Evolutionary conservation across 352 stramenopile species (phyloP).

Genomic region (Globisporangium cystogenes): DNA sequence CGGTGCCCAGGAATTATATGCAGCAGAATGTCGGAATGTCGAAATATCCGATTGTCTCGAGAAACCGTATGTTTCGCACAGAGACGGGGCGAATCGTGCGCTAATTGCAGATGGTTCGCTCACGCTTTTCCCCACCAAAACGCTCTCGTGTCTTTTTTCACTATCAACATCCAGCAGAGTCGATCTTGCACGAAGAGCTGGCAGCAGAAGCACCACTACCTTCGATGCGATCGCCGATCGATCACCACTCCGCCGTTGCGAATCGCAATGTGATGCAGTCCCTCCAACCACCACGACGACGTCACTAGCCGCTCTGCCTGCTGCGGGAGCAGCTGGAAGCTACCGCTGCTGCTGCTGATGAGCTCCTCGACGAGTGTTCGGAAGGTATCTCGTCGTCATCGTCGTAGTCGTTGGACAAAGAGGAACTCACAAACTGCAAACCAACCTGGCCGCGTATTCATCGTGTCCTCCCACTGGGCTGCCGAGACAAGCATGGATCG

Average conservation of each 20-base stretch:
- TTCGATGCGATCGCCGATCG: too few relatives aligned
- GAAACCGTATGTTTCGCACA: neutral
- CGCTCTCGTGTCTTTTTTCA: neutral
- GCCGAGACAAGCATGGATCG: too few relatives aligned
- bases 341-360: neutral
- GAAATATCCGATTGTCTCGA: neutral
- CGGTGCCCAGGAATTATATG: too few relatives aligned
- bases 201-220: too few relatives aligned
- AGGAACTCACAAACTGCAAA: too few relatives aligned
- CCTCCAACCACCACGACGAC: too few relatives aligned
- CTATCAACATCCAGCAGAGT: too few relatives aligned
- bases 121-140: neutral
- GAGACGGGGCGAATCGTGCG: neutral
- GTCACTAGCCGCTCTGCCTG: neutral
- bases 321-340: neutral
- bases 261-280: too few relatives aligned
- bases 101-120: neutral
- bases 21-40: neutral
- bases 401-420: neutral
- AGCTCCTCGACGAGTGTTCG: neutral
- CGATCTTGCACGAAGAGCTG: too few relatives aligned
- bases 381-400: neutral
- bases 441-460: too few relatives aligned
- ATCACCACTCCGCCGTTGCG: too few relatives aligned
- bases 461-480: too few relatives aligned